Base-by-base conservation (phyloP, 2,329 filamentous ascomycete species). In the Clonostachys byssicola region DNA sequence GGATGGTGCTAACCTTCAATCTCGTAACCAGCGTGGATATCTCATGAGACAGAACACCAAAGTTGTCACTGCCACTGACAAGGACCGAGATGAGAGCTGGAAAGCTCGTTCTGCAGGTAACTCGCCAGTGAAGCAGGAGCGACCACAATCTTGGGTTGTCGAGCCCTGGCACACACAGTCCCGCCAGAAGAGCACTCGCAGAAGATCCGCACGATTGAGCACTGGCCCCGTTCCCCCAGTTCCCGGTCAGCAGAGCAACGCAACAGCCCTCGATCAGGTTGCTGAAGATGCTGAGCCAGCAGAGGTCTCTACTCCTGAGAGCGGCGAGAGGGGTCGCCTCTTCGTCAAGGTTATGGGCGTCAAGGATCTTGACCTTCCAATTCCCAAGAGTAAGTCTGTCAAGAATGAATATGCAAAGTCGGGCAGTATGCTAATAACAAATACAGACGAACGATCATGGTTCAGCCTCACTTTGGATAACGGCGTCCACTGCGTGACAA, bases 311-410 rank as follows among this genome's bases (percentile, higher is more conserved):
- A 79, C 80, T 10, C 86, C 89, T 47, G 92, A 96, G 49, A 89
- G 84, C 46, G 86, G 85, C 49, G 94, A 99, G 68, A 78, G 94
- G 56, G 94, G 94, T 10, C 79, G 94, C 51, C 77, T 99, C 2
- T 99, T 99, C 59, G 92, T 99, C 55, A 99, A 99, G 73, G 94
- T 99, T n/a, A 87, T 97, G 65, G 92, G 92, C 41, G 91, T 97
- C 53, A 97, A 97, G 66, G 92, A 97, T 58, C 78, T 99, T 36
- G 92, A 96, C 60, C 75, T 97, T 40, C 92, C 94, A 18, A 73
- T 99, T 47, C 92, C 94, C 34, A 88, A 86, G 71, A 92, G 90
- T 94, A 79, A 77, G 86, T 68, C n/a, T 12, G 18, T 34, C 6
- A 35, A 20, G 20, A 23, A 8, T 36, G 23, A 30, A 9, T 9